Evolutionary conservation across 352 stramenopile genomes (phyloP).

Genomic region (Phytophthora kernoviae): DNA sequence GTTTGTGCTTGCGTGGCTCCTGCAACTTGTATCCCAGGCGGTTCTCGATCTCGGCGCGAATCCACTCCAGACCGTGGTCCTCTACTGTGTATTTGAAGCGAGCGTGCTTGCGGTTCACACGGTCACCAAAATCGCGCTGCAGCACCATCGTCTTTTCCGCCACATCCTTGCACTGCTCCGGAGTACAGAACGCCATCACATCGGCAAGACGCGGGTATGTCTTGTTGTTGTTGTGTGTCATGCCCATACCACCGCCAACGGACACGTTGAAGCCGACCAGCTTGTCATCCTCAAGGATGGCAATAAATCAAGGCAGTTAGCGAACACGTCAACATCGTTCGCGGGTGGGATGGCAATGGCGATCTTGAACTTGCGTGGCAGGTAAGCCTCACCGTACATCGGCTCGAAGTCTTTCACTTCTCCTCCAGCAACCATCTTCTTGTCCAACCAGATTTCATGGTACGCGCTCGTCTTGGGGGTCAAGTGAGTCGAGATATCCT

Average conservation of each 20-base stretch:
- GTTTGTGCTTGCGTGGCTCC: conserved; percentile 74
- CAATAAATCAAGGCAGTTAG: conserved; percentile 96
- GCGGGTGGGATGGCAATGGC: conserved; percentile 96
- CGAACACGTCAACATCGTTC: conserved; percentile 98
- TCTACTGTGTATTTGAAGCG: conserved; percentile 99
- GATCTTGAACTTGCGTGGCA: conserved; percentile 99
- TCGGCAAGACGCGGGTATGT: conserved; percentile 97
- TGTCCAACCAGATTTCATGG: conserved; percentile 98
- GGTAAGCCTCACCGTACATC: conserved; percentile 97
- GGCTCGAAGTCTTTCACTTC: conserved; percentile 96
- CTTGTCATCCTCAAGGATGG: conserved; percentile 88
- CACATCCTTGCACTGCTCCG: conserved; percentile 89
- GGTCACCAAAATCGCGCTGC: conserved; percentile 97
- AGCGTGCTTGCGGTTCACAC: conserved; percentile 96
- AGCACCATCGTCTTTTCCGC: conserved; percentile 95
- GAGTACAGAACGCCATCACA: conserved; percentile 95
- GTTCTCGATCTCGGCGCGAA: conserved; percentile 93
- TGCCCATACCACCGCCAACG: conserved; percentile 97
- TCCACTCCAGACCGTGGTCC: conserved; percentile 95
- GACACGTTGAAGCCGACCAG: conserved; percentile 96
- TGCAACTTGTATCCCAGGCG: conserved; percentile 95
- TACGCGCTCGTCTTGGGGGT: conserved; percentile 95
- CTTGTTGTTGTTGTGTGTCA: conserved; percentile 97
- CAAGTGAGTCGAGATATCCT: conserved; percentile 94
- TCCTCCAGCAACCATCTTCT: conserved; percentile 94